phyloP scores from a whole-genome alignment of 306 rosid genomes.

The Quercus agrifolia region DNA sequence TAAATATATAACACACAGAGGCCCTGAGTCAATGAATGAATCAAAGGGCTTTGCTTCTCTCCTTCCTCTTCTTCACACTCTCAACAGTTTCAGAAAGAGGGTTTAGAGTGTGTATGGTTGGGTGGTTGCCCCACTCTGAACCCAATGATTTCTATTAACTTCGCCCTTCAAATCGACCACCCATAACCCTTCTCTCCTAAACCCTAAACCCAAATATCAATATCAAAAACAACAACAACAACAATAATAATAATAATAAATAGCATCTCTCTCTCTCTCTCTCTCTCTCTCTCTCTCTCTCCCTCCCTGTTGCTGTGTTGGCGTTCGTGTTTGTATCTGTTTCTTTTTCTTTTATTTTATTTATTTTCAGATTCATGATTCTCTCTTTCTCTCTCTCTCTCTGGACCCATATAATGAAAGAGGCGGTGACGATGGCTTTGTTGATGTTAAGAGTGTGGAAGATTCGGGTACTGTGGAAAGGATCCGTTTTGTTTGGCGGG shows the following conservation, averaged over 20 bases:
- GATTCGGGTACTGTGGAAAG: background rate
- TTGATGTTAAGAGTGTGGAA: conserved; percentile 38
- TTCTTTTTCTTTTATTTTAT: background rate
- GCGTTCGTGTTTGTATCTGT: background rate
- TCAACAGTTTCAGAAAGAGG: no score
- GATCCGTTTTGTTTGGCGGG: conserved; percentile 30
- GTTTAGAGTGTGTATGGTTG: no score
- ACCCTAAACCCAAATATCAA: no score
- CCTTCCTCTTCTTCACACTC: no score
- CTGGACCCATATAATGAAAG: background rate
- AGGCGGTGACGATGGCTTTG: conserved; percentile 39
- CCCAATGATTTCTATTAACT: background rate
- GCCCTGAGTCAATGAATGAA: no score
- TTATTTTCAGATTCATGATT: background rate
- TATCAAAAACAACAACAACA: no score
- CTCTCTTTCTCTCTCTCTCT: background rate
- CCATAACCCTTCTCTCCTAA: no score
- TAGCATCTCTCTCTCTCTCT: background rate
- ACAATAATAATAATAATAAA: background rate
- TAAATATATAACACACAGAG: no score
- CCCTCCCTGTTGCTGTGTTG: background rate
- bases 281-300: background rate
- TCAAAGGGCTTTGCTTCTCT: no score
- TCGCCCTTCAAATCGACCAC: background rate
- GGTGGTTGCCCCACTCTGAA: no score